Percentiles rank a stretch among this genome's conserved stretches.
Evolutionary conservation across 1,139 yeast genomes (phyloP).

Genomic region (Suhomyces coccinellae): DNA sequence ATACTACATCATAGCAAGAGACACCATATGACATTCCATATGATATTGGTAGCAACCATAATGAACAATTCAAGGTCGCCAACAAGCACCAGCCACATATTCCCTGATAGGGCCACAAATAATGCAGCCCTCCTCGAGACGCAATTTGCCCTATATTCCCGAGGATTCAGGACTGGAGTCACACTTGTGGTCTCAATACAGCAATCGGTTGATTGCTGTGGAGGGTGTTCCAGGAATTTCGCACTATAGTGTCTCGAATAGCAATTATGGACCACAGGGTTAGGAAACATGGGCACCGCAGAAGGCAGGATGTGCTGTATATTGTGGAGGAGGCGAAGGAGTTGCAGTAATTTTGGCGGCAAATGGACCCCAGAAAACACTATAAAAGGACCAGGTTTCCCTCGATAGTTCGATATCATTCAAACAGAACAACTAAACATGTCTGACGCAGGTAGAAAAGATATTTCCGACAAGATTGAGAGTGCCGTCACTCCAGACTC

Average conservation of each 20-base stretch:
- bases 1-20: too few relatives aligned
- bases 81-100: too few relatives aligned
- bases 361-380: neutral
- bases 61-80: too few relatives aligned
- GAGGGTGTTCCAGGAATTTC: neutral
- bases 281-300: too few relatives aligned
- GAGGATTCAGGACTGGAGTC: neutral
- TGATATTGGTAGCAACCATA: too few relatives aligned
- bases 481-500: constrained; percentile 75
- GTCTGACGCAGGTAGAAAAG: constrained; percentile 82
- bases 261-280: neutral
- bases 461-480: constrained; percentile 62
- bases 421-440: constrained; percentile 27
- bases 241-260: neutral
- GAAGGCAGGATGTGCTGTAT: too few relatives aligned
- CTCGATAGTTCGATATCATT: neutral
- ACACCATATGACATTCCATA: too few relatives aligned
- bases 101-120: too few relatives aligned
- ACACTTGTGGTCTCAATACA: neutral
- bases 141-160: too few relatives aligned
- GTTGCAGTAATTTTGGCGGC: too few relatives aligned
- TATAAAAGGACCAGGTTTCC: constrained; percentile 6
- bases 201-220: constrained; percentile 1
- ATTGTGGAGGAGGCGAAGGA: too few relatives aligned
- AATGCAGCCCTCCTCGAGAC: too few relatives aligned